phyloP scores from a whole-genome alignment of 108 stramenopile genomes.

The Fistulifera pelliculosa region DNA sequence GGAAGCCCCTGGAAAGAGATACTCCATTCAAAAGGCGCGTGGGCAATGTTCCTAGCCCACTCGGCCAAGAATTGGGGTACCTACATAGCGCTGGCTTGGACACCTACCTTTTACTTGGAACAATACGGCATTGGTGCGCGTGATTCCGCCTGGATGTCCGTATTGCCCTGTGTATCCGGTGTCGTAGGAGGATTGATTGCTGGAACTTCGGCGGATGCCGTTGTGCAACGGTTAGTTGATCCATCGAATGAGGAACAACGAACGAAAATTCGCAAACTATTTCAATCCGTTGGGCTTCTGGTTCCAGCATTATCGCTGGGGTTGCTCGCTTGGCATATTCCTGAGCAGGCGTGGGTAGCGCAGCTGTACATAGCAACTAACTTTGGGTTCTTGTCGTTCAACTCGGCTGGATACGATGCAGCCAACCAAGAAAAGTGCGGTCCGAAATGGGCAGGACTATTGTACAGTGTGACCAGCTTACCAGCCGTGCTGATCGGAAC shows the following conservation, averaged over 20 bases:
- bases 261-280: constrained; percentile 61
- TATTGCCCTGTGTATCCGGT: constrained; percentile 67
- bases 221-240: constrained; percentile 10
- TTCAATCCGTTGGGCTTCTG: constrained; percentile 69
- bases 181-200: constrained; percentile 63
- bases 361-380: constrained; percentile 46
- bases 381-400: constrained; percentile 60
- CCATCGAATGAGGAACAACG: constrained; percentile 10
- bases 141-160: constrained; percentile 55
- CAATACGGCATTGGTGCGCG: constrained; percentile 71
- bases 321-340: constrained; percentile 39
- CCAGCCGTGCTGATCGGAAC: constrained; percentile 72
- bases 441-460: constrained; percentile 58
- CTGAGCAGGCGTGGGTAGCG: constrained; percentile 39
- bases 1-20: constrained; percentile 62
- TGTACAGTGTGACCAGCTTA: constrained; percentile 59
- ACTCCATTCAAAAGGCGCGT: constrained; percentile 46
- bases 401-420: constrained; percentile 66
- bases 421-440: constrained; percentile 78
- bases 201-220: constrained; percentile 56
- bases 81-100: constrained; percentile 79
- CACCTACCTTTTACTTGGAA: constrained; percentile 82
- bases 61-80: constrained; percentile 86
- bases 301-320: constrained; percentile 67
- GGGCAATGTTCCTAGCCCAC: constrained; percentile 76